Conservation (phyloP, 306 rosid genomes). For the Calophaca sinica region DNA sequence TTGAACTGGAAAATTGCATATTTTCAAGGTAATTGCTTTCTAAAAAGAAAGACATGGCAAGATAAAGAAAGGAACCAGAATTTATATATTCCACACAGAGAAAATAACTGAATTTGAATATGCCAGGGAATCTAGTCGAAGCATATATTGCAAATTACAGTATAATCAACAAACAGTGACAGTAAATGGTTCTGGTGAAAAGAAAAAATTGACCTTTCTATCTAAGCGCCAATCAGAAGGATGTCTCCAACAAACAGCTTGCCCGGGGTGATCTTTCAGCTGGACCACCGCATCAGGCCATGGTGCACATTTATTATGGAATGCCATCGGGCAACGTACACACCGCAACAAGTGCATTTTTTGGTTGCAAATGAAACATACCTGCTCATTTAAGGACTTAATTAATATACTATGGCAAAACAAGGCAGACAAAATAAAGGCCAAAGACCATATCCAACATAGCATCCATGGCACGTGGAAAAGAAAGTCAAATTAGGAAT, state of each 20-base stretch:
- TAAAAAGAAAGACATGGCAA: background rate
- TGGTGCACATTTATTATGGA: conserved; percentile 81
- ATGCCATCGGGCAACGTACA: conserved; percentile 69
- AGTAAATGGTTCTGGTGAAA: conserved; percentile 56
- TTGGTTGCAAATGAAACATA: conserved; percentile 80
- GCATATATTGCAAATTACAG: conserved; percentile 17
- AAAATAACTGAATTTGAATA: conserved; percentile 21
- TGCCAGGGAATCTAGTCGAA: background rate
- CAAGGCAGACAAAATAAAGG: background rate
- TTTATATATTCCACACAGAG: background rate
- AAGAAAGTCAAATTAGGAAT: conserved; percentile 5
- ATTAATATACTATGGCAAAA: conserved; percentile 24
- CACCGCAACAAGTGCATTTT: conserved; percentile 73
- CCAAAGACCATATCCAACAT: background rate
- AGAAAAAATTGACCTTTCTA: conserved; percentile 81
- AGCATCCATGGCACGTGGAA: conserved; percentile 10
- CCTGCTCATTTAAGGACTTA: conserved; percentile 53
- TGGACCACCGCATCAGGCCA: conserved; percentile 77
- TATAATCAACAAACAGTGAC: conserved; percentile 10
- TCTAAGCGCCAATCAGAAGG: conserved; percentile 77
- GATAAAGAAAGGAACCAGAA: background rate
- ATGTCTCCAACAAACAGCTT: conserved; percentile 93
- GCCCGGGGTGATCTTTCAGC: conserved; percentile 59
- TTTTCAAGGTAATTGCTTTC: background rate
- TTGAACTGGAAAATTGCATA: conserved; percentile 12